Conservation (phyloP, 164 flowering plant genomes). For the Brasenia schreberi region DNA sequence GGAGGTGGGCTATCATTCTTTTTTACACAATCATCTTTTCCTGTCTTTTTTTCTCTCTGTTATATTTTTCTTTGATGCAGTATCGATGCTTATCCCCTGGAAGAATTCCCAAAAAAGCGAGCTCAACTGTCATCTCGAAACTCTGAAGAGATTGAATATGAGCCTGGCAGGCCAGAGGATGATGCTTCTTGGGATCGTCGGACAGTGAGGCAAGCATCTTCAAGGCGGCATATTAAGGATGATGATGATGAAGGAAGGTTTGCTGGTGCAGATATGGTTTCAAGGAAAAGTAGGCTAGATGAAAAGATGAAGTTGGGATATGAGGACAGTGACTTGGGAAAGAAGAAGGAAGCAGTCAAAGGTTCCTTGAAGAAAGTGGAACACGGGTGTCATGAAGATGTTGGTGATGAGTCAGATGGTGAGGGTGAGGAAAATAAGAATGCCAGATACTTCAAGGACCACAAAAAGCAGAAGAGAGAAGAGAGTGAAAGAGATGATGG, state of each 20-base stretch:
- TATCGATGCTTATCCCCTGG: slow-evolving; percentile 20
- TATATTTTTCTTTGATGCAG: slow-evolving; percentile 16
- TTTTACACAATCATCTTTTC: background rate
- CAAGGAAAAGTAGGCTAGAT: slow-evolving; percentile 6
- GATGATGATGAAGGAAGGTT: slow-evolving; percentile 14
- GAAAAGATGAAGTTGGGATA: slow-evolving; percentile 19
- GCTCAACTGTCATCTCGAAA: slow-evolving; percentile 13
- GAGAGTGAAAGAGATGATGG: slow-evolving; percentile 5
- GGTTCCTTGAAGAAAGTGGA: slow-evolving; percentile 18
- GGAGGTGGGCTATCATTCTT: background rate
- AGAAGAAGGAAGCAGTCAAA: slow-evolving; percentile 9
- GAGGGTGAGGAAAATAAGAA: slow-evolving; percentile 34
- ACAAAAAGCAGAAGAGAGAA: slow-evolving; percentile 19
- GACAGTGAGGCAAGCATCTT: slow-evolving; percentile 1
- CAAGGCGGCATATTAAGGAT: slow-evolving; percentile 8
- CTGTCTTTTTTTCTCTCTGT: background rate
- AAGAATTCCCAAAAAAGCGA: slow-evolving; percentile 12
- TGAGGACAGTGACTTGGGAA: slow-evolving; percentile 11
- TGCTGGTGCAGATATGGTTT: background rate
- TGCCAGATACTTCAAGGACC: slow-evolving; percentile 24
- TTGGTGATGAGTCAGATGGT: slow-evolving; percentile 19
- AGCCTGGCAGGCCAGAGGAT: slow-evolving; percentile 15
- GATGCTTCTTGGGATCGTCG: slow-evolving; percentile 4
- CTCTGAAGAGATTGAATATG: slow-evolving; percentile 13
- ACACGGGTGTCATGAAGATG: slow-evolving; percentile 11